Percentiles rank a stretch among this genome's conserved stretches.
Conservation (phyloP, 169 alveolate species). For the Toxoplasma gondii region DNA sequence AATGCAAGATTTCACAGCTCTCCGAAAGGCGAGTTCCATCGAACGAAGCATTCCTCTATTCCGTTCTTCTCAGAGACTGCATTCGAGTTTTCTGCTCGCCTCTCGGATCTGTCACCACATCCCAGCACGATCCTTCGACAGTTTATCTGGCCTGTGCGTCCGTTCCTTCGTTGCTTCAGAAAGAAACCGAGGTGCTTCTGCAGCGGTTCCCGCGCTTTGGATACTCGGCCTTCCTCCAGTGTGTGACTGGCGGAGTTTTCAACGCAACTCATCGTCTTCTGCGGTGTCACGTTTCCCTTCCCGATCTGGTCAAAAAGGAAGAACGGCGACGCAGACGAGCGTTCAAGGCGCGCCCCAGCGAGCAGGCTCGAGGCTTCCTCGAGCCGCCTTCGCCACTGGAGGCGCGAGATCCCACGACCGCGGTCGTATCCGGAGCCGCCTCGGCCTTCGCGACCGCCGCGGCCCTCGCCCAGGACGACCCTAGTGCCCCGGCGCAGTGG, state of each 20-base stretch:
- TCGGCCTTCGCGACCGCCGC: neutral
- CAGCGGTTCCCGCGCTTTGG: conserved; percentile 31
- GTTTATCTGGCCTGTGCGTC: neutral
- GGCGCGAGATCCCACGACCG: neutral
- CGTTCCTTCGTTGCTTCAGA: neutral
- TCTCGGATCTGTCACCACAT: too few relatives aligned
- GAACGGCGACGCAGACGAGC: neutral
- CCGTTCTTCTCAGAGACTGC: too few relatives aligned
- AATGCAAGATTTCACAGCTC: too few relatives aligned
- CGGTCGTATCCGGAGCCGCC: neutral
- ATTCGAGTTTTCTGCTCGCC: too few relatives aligned
- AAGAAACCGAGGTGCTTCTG: conserved; percentile 37
- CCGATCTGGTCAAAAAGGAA: neutral
- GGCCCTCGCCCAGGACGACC: neutral
- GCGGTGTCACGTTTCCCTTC: conserved; percentile 12
- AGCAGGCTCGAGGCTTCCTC: neutral
- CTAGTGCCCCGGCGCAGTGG: neutral
- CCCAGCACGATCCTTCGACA: neutral
- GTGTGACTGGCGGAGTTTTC: conserved; percentile 24
- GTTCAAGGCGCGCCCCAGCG: neutral
- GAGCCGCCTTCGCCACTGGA: neutral
- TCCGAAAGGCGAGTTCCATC: too few relatives aligned
- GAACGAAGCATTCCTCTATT: too few relatives aligned
- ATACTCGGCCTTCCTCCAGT: conserved; percentile 37
- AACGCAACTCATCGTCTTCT: conserved; percentile 49